phyloP scores from a whole-genome alignment of 306 rosid genomes.

The Sicyos edulis region DNA sequence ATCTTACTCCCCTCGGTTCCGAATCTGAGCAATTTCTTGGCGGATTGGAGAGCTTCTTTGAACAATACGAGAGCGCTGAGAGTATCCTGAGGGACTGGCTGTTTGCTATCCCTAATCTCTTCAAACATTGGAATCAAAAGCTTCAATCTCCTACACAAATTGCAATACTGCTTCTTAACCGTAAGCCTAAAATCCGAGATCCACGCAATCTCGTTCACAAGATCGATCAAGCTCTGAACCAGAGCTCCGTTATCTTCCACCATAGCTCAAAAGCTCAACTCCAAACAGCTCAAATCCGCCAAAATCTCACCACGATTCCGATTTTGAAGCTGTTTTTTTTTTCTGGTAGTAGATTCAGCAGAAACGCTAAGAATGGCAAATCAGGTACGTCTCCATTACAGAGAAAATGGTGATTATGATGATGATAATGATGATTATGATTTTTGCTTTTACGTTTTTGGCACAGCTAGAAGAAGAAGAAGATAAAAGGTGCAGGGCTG shows the following conservation, averaged over 20 bases:
- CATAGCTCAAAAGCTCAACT: constrained; percentile 33
- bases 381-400: neutral
- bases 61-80: constrained; percentile 48
- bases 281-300: neutral
- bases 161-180: constrained; percentile 86
- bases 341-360: neutral
- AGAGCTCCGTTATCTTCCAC: constrained; percentile 52
- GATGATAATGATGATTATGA: neutral
- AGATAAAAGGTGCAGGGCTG: constrained; percentile 1
- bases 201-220: constrained; percentile 56
- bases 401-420: neutral
- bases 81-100: constrained; percentile 36
- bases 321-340: neutral
- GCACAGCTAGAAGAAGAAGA: neutral
- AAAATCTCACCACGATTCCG: neutral
- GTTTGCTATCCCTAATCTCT: constrained; percentile 66
- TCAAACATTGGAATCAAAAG: constrained; percentile 84
- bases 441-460: constrained; percentile 8
- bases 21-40: constrained; percentile 64
- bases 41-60: constrained; percentile 55
- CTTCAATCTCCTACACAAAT: constrained; percentile 79
- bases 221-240: constrained; percentile 46
- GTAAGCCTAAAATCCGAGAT: constrained; percentile 71
- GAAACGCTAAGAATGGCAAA: constrained; percentile 8
- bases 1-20: constrained; percentile 83